Evolutionary conservation across 2,329 filamentous ascomycete species (phyloP).

Genomic region (Aspergillus melleus): DNA sequence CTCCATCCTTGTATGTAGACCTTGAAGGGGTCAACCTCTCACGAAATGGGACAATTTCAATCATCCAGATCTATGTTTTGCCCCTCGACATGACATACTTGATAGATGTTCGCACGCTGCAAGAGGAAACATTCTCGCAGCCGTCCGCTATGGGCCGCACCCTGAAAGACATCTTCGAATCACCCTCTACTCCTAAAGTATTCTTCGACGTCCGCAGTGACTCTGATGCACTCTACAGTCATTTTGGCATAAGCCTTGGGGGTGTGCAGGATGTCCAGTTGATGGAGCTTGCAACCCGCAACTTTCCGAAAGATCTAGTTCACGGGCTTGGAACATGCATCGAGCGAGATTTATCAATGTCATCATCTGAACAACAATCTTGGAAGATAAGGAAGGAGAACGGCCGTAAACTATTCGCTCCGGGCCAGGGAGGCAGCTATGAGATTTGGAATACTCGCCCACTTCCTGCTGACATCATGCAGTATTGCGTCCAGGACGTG

Average conservation of each 20-base stretch:
- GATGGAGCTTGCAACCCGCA: constrained; percentile 51
- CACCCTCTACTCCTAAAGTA: constrained; percentile 46
- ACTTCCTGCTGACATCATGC: constrained; percentile 37
- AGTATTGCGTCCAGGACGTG: constrained; percentile 53
- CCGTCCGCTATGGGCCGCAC: constrained; percentile 16
- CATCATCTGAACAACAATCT: constrained; percentile 8
- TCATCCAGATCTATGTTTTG: constrained; percentile 44
- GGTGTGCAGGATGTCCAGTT: constrained; percentile 57
- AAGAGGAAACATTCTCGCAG: constrained; percentile 43
- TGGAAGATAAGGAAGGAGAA: constrained; percentile 21
- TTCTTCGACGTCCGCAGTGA: constrained; percentile 62
- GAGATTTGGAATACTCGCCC: constrained; percentile 52
- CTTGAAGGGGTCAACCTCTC: constrained; percentile 50
- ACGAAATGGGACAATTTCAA: constrained; percentile 47
- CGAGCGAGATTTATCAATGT: constrained; percentile 24
- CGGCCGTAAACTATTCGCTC: constrained; percentile 13
- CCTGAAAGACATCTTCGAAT: constrained; percentile 49
- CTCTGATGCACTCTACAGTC: constrained; percentile 55
- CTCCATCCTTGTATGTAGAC: constrained; percentile 50
- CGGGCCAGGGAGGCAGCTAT: constrained; percentile 45
- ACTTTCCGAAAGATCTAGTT: constrained; percentile 22
- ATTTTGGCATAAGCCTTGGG: constrained; percentile 44
- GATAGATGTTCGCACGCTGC: constrained; percentile 47
- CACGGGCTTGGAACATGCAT: constrained; percentile 44
- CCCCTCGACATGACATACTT: constrained; percentile 39